Evolutionary conservation across 2,329 filamentous ascomycete genomes (phyloP).

Genomic region (Claviceps fusiformis): DNA sequence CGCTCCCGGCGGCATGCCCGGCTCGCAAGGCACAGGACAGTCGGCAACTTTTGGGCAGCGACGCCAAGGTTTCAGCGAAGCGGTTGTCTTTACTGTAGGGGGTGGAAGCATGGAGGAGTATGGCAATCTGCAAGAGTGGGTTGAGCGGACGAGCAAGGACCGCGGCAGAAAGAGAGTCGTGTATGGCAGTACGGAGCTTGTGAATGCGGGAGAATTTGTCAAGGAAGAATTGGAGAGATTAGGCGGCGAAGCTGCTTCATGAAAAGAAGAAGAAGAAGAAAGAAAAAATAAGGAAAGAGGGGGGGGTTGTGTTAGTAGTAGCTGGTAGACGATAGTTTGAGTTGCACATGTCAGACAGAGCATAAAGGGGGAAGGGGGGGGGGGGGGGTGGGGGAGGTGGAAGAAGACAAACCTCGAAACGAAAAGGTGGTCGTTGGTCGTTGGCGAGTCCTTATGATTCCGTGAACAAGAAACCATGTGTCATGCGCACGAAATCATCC

Average conservation of each 20-base stretch:
- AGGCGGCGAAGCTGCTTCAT: constrained; percentile 39
- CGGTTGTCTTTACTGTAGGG: constrained; percentile 87
- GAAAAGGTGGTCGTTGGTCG: too few species aligned
- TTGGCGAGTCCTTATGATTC: background rate
- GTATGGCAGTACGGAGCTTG: constrained; percentile 82
- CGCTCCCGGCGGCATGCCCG: constrained; percentile 36
- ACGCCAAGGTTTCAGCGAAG: constrained; percentile 77
- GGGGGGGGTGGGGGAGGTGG: background rate
- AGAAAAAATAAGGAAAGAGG: background rate
- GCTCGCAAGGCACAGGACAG: constrained; percentile 44
- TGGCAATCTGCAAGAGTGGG: constrained; percentile 94
- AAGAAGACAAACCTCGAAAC: background rate
- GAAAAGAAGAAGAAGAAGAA: constrained; percentile 6
- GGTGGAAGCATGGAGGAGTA: constrained; percentile 99
- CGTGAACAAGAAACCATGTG: background rate
- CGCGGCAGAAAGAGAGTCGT: constrained; percentile 67
- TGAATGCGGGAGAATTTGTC: constrained; percentile 56
- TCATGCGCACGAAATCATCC: background rate
- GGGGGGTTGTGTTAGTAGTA: too few species aligned
- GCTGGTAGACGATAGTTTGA: background rate
- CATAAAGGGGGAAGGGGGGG: background rate
- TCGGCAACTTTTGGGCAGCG: constrained; percentile 81
- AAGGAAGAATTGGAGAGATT: constrained; percentile 48
- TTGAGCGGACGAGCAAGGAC: constrained; percentile 56
- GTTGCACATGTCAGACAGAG: background rate